Percentiles rank a stretch among this genome's conserved stretches.
Evolutionary conservation across 2,329 filamentous ascomycete species (phyloP).

Genomic region (Cercospora zeae-maydis): DNA sequence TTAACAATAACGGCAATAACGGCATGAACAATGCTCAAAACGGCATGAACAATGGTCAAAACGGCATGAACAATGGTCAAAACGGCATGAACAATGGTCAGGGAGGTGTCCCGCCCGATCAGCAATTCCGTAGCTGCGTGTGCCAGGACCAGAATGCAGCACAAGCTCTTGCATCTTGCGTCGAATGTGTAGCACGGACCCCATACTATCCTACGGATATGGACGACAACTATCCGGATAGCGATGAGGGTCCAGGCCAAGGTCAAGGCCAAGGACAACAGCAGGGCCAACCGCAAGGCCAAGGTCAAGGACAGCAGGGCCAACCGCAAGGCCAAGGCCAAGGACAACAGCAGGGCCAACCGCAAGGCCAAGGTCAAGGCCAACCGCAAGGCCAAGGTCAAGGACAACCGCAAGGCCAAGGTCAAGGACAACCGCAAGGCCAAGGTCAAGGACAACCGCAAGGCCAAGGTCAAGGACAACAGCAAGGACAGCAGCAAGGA

Average conservation of each 20-base stretch:
- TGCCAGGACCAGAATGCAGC: slow-evolving; percentile 11
- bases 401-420: neutral
- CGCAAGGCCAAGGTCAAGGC: neutral
- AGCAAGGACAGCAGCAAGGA: neutral
- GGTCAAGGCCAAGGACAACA: no score
- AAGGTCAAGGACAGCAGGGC: neutral
- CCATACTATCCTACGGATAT: slow-evolving; percentile 12
- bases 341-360: neutral
- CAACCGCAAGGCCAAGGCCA: neutral
- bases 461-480: no score
- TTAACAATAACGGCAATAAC: neutral
- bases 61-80: no score
- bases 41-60: no score
- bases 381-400: neutral
- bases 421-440: neutral
- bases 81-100: neutral
- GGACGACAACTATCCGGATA: slow-evolving; percentile 8
- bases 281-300: neutral
- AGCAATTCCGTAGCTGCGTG: slow-evolving; percentile 16
- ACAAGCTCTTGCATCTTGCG: slow-evolving; percentile 12
- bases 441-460: neutral
- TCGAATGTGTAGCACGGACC: slow-evolving; percentile 12
- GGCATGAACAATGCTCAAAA: no score
- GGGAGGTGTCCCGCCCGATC: neutral
- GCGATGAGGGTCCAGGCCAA: neutral